Evolutionary conservation across 371 early-diverging fungal species (phyloP).

Genomic region (Thermomucor indicae-seudaticae): DNA sequence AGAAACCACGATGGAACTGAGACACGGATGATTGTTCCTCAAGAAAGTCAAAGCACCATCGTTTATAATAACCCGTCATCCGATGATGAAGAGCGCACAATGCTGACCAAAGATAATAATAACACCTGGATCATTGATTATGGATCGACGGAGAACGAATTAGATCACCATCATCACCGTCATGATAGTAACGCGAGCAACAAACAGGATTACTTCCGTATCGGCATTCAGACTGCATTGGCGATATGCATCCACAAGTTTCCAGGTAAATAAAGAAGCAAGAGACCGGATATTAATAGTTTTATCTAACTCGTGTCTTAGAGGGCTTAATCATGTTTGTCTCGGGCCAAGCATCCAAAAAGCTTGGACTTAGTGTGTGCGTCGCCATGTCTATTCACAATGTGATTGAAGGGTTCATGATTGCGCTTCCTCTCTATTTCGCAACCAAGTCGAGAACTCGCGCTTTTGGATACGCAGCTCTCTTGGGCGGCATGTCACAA

Average conservation of each 20-base stretch:
- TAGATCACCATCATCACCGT: constrained; percentile 2
- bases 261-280: constrained; percentile 43
- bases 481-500: constrained; percentile 66
- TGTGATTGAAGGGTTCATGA: constrained; percentile 76
- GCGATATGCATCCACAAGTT: constrained; percentile 80
- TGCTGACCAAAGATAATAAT: too few relatives aligned
- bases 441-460: constrained; percentile 55
- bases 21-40: not conserved
- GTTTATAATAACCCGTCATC: not conserved
- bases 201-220: constrained; percentile 19
- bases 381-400: constrained; percentile 78
- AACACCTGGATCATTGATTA: constrained; percentile 1
- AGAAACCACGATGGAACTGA: not conserved
- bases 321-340: constrained; percentile 80
- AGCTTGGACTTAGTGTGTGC: constrained; percentile 68
- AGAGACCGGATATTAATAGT: too few relatives aligned
- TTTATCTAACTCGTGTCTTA: constrained; percentile 1
- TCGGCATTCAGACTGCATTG: constrained; percentile 76
- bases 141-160: not conserved
- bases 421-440: constrained; percentile 70
- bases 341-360: constrained; percentile 58
- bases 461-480: constrained; percentile 61
- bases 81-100: not conserved
- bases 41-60: not conserved
- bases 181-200: constrained; percentile 8